phyloP scores from a whole-genome alignment of 306 rosid species.

The Glycine soja region DNA sequence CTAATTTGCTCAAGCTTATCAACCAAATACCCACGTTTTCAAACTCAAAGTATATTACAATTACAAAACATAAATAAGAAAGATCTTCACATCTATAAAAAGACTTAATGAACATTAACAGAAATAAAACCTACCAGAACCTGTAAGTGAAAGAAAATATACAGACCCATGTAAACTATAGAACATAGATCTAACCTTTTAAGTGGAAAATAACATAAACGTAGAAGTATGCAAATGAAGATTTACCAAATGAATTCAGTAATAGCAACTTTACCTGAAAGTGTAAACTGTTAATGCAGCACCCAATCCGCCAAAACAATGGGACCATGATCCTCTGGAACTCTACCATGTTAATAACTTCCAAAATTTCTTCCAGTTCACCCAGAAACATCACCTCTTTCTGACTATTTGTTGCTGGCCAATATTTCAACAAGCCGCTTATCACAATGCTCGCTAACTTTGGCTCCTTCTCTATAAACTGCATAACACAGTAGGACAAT shows the following conservation, averaged over 20 bases:
- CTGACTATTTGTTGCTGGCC: slow-evolving; percentile 67
- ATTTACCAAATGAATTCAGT: slow-evolving; percentile 25
- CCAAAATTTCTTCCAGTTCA: slow-evolving; percentile 91
- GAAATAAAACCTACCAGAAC: slow-evolving; percentile 19
- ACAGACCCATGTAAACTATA: neutral
- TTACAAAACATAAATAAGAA: no score
- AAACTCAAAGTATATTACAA: no score
- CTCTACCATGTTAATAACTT: slow-evolving; percentile 76
- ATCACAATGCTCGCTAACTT: slow-evolving; percentile 55
- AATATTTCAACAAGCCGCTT: slow-evolving; percentile 58
- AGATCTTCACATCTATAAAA: neutral
- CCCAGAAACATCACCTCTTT: slow-evolving; percentile 91
- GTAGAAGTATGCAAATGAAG: slow-evolving; percentile 20
- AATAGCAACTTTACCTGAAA: slow-evolving; percentile 70
- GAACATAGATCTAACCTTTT: neutral
- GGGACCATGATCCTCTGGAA: slow-evolving; percentile 89
- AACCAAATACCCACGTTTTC: no score
- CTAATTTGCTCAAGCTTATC: no score
- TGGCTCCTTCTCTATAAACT: slow-evolving; percentile 58
- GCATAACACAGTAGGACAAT: slow-evolving; percentile 52
- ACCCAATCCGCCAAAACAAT: slow-evolving; percentile 75
- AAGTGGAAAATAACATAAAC: slow-evolving; percentile 12
- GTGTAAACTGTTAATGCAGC: slow-evolving; percentile 83
- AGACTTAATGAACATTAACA: slow-evolving; percentile 11
- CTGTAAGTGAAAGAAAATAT: neutral